Evolutionary conservation across 2,329 filamentous ascomycete species (phyloP).

Genomic region (Nectriaceae sp.): DNA sequence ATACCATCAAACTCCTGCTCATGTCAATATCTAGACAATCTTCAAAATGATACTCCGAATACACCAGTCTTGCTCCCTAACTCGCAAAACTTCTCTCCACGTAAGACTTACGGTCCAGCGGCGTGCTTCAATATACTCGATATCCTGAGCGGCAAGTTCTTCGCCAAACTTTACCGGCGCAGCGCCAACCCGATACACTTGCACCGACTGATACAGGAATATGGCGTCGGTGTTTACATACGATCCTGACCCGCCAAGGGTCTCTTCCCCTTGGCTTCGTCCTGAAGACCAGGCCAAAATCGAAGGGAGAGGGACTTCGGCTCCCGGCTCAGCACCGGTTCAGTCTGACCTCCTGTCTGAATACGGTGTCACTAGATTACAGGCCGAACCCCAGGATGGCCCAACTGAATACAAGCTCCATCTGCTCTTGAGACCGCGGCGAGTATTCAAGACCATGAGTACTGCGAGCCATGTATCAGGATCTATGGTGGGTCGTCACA

Average conservation of each 20-base stretch:
- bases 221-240: conserved; percentile 98
- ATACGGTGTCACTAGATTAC: conserved; percentile 72
- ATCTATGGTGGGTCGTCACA: conserved; percentile 5
- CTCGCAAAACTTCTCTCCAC: conserved; percentile 12
- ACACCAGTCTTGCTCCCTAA: conserved; percentile 14
- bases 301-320: conserved; percentile 22
- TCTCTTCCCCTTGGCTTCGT: conserved; percentile 86
- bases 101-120: conserved; percentile 11
- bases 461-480: conserved; percentile 44
- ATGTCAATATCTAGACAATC: conserved; percentile 8
- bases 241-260: conserved; percentile 81
- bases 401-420: conserved; percentile 97
- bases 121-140: conserved; percentile 11
- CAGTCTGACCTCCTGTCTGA: conserved; percentile 52
- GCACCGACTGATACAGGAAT: conserved; percentile 2
- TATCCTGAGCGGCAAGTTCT: conserved; percentile 17
- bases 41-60: conserved; percentile 30
- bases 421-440: conserved; percentile 76
- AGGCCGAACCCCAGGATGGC: conserved; percentile 90
- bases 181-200: not conserved
- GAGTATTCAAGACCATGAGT: conserved; percentile 71
- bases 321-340: conserved; percentile 26
- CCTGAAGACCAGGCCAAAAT: conserved; percentile 47
- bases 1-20: conserved; percentile 13
- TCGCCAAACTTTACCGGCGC: not conserved